phyloP scores from a whole-genome alignment of 2,329 filamentous ascomycete species.

The Fusarium transvaalense region DNA sequence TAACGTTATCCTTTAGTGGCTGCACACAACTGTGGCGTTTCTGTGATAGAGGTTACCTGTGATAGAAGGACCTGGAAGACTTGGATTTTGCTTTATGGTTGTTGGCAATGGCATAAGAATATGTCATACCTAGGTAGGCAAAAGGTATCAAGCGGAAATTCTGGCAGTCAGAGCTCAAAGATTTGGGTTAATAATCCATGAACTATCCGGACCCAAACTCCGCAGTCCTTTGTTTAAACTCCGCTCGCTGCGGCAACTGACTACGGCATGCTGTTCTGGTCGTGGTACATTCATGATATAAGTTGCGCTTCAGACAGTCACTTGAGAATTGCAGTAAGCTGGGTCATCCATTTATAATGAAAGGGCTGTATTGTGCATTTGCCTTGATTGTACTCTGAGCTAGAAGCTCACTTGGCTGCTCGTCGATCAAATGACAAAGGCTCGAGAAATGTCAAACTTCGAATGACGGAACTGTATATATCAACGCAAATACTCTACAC shows the following conservation, averaged over 20 bases:
- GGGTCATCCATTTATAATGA: not conserved
- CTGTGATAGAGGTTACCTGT: conserved; percentile 2
- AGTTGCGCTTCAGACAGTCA: not conserved
- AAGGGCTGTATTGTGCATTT: not conserved
- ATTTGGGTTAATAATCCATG: not conserved
- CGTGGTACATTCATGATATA: not conserved
- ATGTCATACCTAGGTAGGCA: conserved; percentile 14
- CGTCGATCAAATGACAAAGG: not conserved
- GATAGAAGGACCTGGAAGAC: conserved; percentile 36
- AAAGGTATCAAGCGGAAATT: not conserved
- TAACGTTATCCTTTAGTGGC: conserved; percentile 35
- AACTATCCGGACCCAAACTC: conserved; percentile 20
- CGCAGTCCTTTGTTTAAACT: conserved; percentile 29
- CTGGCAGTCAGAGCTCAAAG: not conserved
- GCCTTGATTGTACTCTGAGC: not conserved
- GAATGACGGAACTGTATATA: not conserved
- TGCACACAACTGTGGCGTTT: conserved; percentile 37
- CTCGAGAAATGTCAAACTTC: not conserved
- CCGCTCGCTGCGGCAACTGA: conserved; percentile 28
- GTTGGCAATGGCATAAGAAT: not conserved
- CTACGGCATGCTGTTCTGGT: not conserved
- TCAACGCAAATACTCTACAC: not conserved
- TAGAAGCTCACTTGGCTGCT: not conserved
- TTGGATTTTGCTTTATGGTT: not conserved
- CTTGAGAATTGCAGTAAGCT: too few species aligned